Base-by-base conservation (phyloP, 2,329 filamentous ascomycete genomes). In the Diaporthe australafricana region DNA sequence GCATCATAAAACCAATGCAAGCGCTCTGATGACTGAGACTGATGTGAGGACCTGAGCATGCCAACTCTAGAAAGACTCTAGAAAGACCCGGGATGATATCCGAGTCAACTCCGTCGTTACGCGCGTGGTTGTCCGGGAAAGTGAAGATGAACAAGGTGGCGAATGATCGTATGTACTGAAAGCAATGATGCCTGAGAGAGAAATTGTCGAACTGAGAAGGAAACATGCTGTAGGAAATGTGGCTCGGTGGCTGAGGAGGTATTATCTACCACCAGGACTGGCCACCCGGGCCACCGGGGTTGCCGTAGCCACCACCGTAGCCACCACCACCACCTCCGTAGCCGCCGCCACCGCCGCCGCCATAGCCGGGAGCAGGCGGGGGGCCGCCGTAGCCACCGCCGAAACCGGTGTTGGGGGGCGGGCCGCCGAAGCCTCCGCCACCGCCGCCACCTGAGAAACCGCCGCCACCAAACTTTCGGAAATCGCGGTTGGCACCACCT, bases 401-500 rank as follows among this genome's bases (percentile, higher is more conserved):
- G 73, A 81, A 83, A 68, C 85, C 81, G 55, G 81, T 78, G 56
- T 77, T 75, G 48, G 79, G 78, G 57, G 82, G 79, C 68, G 80
- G 70, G 83, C 83, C 70, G 30, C 84, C 83, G 68, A 79, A 81
- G 70, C 80, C 81, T 70, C 81, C 83, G 74, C 82, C 81, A 68
- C 83, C 83, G 68, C 84, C 83, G 72, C 83, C 83, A 72, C 82
- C 81, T 71, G 82, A 84, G 72, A 84, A 83, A 72, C 85, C 86
- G 73, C 85, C 86, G 52, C 81, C 91, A 71, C 90, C 91, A 74
- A 89, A 90, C 83, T 95, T 95, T 85, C 96, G 94, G 87, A 96
- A 94, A 83, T 98, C 96, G 81, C 95, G 95, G 83, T 92, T 97
- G 78, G 92, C 87, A 79, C 83, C 87, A 79, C 83, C 84, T 77